Conservation (phyloP, 1,139 yeast species). For the Saccharomyces hybrid region DNA sequence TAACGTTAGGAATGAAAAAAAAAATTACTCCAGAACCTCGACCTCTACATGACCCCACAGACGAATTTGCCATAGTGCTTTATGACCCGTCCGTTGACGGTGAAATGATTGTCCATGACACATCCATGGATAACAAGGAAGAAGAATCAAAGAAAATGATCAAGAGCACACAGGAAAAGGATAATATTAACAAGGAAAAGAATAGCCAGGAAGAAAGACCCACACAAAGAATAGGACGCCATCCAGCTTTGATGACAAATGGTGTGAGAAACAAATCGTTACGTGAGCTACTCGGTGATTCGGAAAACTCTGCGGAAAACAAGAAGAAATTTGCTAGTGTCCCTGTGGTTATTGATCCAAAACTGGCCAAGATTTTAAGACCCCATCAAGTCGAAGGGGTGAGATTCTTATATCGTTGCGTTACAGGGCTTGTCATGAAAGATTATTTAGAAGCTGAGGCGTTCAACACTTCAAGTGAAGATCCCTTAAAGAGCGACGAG, state of each 20-base stretch:
- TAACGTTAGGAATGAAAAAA: constrained; percentile 78
- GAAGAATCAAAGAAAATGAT: constrained; percentile 12
- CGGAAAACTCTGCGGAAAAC: constrained; percentile 20
- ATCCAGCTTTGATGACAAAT: constrained; percentile 26
- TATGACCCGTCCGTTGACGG: constrained; percentile 85
- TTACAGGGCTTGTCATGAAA: constrained; percentile 65
- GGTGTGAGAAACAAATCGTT: constrained; percentile 52
- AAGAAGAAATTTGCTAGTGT: constrained; percentile 63
- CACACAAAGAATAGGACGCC: constrained; percentile 7
- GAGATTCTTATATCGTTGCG: constrained; percentile 79
- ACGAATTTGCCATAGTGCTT: constrained; percentile 87
- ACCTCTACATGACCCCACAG: constrained; percentile 88
- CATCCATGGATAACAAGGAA: constrained; percentile 18
- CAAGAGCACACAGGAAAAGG: constrained; percentile 14
- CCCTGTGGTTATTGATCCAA: constrained; percentile 95
- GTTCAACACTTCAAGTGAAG: constrained; percentile 7
- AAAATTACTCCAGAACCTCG: constrained; percentile 69
- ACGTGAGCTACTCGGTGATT: constrained; percentile 75
- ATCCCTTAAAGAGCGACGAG: background rate
- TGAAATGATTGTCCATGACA: constrained; percentile 29
- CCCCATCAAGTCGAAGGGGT: constrained; percentile 99
- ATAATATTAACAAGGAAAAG: constrained; percentile 18
- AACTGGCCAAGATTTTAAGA: constrained; percentile 70
- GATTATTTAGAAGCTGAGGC: constrained; percentile 29
- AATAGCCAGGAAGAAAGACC: constrained; percentile 6